Base-by-base conservation (phyloP, 2,329 filamentous ascomycete genomes). In the Rhynchosporium graminicola region DNA sequence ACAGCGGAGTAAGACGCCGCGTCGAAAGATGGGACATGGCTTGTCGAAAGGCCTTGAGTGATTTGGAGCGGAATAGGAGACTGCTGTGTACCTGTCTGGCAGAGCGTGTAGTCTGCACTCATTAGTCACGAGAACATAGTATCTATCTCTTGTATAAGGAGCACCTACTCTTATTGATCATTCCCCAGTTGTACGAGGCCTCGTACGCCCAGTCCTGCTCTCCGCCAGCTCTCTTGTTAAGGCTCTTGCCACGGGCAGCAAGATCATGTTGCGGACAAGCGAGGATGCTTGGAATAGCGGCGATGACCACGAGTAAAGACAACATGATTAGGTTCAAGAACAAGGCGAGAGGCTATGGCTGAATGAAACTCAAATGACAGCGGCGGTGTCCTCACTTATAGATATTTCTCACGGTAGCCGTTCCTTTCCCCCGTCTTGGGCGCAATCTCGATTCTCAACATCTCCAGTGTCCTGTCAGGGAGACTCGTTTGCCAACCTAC, bases 81-180 rank as follows among this genome's bases (percentile, higher is more conserved):
- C 68, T 83, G 80, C 61, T 80, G 77, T 0, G 78, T 81, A 42
- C 81, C 80, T 15, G 76, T 79, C 65, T 82, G 80, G 73, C 81
- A 83, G 26, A 77, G 70, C 5, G 72, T 69, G 66, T 80, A 81
- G 48, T 75, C 76, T 74, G 64, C 6, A 20, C 31, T 31, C 8
- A 15, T 46, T 26, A 46, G 43, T 46, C 7, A 46, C 20, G n/a
- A 20, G n/a, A 46, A 10, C 15, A 26, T 8, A 28, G 10, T 38
- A 15, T 15, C 33, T 46, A 28, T 12, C 20, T 20, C 20, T 20
- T 20, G 50, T 13, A 13, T 8, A 13, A 20, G 43, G 20, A 7
- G 26, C 6, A 58, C 64, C 43, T 70, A 74, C 74, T 69, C 15
- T 71, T 65, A 33, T 67, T 74, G 31, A 76, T 64, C 57, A 70